These are phyloP conservation scores for Pisolithus marmoratus DNA, from an alignment of 768 basidiomycete genomes.

Conservation along the genomic window DNA sequence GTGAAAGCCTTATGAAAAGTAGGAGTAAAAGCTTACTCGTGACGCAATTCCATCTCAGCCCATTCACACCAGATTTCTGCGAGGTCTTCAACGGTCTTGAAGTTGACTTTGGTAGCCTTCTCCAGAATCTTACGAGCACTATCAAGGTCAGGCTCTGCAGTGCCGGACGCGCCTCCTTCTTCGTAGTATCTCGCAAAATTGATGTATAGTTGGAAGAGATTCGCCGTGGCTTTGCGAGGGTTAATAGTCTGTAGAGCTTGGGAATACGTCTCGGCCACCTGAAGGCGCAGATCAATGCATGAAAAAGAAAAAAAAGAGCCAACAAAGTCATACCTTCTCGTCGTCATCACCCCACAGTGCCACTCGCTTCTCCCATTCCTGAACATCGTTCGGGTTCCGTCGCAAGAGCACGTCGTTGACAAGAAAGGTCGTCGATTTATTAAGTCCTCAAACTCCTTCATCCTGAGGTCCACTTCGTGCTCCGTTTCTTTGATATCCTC, in stretches of 20 bases:
- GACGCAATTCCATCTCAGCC: constrained; percentile 96
- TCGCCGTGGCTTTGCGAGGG: constrained; percentile 86
- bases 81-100: constrained; percentile 93
- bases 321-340: constrained; percentile 58
- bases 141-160: constrained; percentile 76
- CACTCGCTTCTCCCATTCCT: constrained; percentile 98
- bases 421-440: constrained; percentile 95
- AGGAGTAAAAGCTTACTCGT: constrained; percentile 60
- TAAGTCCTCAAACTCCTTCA: constrained; percentile 90
- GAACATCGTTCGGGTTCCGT: constrained; percentile 95
- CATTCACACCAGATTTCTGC: constrained; percentile 99
- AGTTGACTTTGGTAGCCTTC: constrained; percentile 86
- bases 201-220: constrained; percentile 84
- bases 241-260: constrained; percentile 83
- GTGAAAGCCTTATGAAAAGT: not conserved
- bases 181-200: constrained; percentile 99
- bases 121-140: constrained; percentile 91
- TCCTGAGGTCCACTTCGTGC: constrained; percentile 75
- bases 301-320: not conserved
- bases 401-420: constrained; percentile 92
- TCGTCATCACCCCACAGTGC: constrained; percentile 92
- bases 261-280: constrained; percentile 93
- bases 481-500: constrained; percentile 75
- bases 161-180: constrained; percentile 77
- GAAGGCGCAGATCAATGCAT: constrained; percentile 1